Evolutionary conservation across 371 early-diverging fungal genomes (phyloP), one percentile per base, ranked within the genome.

Genomic region (Apophysomyces sp.): DNA sequence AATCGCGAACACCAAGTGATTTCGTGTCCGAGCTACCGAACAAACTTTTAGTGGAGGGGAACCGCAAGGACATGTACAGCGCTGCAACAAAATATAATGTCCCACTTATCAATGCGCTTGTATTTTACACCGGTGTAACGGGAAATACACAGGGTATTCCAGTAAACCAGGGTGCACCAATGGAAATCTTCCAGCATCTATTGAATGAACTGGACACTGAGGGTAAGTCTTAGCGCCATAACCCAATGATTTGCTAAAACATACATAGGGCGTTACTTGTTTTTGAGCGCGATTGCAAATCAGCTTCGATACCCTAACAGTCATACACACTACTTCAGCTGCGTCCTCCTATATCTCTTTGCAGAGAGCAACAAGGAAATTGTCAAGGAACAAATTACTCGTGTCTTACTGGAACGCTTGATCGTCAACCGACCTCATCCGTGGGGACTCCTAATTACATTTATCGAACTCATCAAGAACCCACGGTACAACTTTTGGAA

Each of bases 341-440:
- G 87, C 62, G 85, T 88, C n/a, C 78, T 96, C 29, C 81, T 97
- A 36, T 89, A 90, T 68, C 82, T 96, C 58, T 97, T 96, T 77
- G 86, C 88, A 4, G 94, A 94, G 65, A 86, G 90, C n/a, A 84
- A 67, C 26, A 80, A 89, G 65, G 96, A 95, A 69, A 76, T 84
- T 28, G 85, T 95, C 55, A 93, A 95, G 73, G 98, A 98, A 73
- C 95, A 95, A 69, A 94, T 97, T 56, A 95, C 97, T 12, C 80
- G 98, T 24, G 98, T 97, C 2, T 76, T 99, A 28, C 76, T 98
- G 59, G 99, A 98, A 74, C 91, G 98, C 36, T 79, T 98, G 53
- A 93, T 99, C 67, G 98, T 94, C 13, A 95, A 95, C 75, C 84
- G 98, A 30, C 99, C 98, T 21, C 97, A 96, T 77, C 99, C 99